Conservation (phyloP, 2,329 filamentous ascomycete species). For the Mycocentrospora acerina region DNA sequence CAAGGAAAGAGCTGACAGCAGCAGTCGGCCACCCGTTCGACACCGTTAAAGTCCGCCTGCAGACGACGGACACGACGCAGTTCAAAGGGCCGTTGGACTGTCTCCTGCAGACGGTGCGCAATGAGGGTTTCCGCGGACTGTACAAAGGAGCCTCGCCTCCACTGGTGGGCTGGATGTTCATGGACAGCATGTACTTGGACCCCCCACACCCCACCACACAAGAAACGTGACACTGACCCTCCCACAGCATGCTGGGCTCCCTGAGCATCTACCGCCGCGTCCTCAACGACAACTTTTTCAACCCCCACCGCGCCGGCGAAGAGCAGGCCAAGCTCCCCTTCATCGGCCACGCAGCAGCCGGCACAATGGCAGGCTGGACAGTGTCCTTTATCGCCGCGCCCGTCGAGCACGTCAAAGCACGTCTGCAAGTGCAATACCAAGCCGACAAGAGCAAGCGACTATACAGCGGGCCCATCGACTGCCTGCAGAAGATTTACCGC, state of each 20-base stretch:
- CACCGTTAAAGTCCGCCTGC: constrained; percentile 93
- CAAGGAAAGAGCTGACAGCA: constrained; percentile 13
- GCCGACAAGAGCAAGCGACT: constrained; percentile 73
- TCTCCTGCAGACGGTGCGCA: constrained; percentile 76
- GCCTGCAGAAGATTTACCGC: constrained; percentile 60
- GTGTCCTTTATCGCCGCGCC: constrained; percentile 77
- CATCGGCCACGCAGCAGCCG: constrained; percentile 83
- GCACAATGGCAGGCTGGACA: constrained; percentile 81
- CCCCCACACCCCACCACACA: neutral
- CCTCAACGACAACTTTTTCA: constrained; percentile 78
- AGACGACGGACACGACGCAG: constrained; percentile 75
- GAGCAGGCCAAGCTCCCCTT: constrained; percentile 62
- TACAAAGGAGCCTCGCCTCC: constrained; percentile 96
- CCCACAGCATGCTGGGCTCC: constrained; percentile 76
- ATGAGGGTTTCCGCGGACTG: constrained; percentile 80
- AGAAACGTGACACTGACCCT: constrained; percentile 11
- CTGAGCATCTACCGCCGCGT: constrained; percentile 86
- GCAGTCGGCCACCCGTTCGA: constrained; percentile 76
- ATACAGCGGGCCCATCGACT: constrained; percentile 88
- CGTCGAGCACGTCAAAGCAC: constrained; percentile 63
- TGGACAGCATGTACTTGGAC: constrained; percentile 70
- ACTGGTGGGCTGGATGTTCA: constrained; percentile 96
- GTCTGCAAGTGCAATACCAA: constrained; percentile 85
- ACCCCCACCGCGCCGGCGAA: constrained; percentile 46
- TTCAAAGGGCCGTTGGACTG: constrained; percentile 89